phyloP scores from a whole-genome alignment of 768 basidiomycete genomes.

The Amanita thiersii region DNA sequence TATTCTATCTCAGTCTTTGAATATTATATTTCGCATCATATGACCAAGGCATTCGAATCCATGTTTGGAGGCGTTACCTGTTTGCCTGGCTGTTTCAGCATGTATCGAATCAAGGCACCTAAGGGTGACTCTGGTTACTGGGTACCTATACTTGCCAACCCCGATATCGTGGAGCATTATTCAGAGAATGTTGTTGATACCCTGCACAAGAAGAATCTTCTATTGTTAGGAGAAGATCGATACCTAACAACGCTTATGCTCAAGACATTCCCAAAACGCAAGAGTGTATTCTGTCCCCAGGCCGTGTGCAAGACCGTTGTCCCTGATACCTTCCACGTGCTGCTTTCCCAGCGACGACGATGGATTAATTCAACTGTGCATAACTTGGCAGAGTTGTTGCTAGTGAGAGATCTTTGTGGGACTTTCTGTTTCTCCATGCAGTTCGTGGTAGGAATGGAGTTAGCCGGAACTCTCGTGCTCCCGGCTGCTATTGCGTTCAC shows the following conservation, averaged over 20 bases:
- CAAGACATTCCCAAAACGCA: conserved; percentile 99
- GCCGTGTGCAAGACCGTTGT: conserved; percentile 99
- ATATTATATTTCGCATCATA: conserved; percentile 98
- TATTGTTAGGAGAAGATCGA: conserved; percentile 97
- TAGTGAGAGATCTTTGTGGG: conserved; percentile 97
- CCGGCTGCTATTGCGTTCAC: conserved; percentile 98
- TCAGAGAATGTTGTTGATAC: conserved; percentile 99
- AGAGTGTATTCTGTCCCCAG: conserved; percentile 98
- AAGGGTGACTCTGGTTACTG: conserved; percentile 94
- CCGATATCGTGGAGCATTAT: conserved; percentile 97
- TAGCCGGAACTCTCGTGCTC: conserved; percentile 91
- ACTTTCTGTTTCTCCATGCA: conserved; percentile 99
- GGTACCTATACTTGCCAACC: conserved; percentile 98
- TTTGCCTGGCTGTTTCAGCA: conserved; percentile 98
- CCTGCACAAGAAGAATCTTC: conserved; percentile 97
- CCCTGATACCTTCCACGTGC: conserved; percentile 89
- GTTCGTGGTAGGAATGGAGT: conserved; percentile 97
- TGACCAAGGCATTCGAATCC: conserved; percentile 98
- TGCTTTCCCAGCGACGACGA: conserved; percentile 92
- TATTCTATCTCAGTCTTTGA: conserved; percentile 71
- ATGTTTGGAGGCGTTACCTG: conserved; percentile 99
- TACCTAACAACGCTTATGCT: conserved; percentile 96
- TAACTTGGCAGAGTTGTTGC: conserved; percentile 89
- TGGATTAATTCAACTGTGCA: conserved; percentile 99
- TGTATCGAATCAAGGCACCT: conserved; percentile 99